Conservation (phyloP, 768 basidiomycete species). For the Pleurotus sapidus region DNA sequence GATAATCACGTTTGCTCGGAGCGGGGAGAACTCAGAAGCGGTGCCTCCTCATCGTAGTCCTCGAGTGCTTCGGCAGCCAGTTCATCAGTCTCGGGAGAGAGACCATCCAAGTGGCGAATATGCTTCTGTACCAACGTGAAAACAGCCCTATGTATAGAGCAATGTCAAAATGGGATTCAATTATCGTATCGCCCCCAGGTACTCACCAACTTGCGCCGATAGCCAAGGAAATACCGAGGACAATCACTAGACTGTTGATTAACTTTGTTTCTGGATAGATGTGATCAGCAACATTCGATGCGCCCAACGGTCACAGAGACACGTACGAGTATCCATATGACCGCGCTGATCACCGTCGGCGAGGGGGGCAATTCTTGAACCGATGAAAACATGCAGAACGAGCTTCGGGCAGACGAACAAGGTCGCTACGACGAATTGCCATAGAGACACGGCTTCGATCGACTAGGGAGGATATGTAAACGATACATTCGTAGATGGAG, state of each 20-base stretch:
- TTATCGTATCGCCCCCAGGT: not conserved
- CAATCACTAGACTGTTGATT: slow-evolving; percentile 58
- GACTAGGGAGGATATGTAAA: slow-evolving; percentile 36
- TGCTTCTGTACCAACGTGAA: slow-evolving; percentile 63
- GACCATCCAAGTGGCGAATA: slow-evolving; percentile 49
- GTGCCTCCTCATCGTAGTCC: slow-evolving; percentile 57
- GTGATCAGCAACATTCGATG: slow-evolving; percentile 9
- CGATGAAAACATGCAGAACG: slow-evolving; percentile 73
- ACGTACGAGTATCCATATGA: slow-evolving; percentile 73
- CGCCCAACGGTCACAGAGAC: slow-evolving; percentile 1
- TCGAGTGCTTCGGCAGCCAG: slow-evolving; percentile 59
- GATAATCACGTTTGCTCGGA: not conserved
- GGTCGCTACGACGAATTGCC: slow-evolving; percentile 78
- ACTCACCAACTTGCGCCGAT: slow-evolving; percentile 66
- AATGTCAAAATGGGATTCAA: not conserved
- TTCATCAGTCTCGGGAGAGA: slow-evolving; percentile 47
- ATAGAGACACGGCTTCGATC: slow-evolving; percentile 68
- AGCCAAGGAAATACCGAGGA: slow-evolving; percentile 56
- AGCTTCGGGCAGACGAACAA: slow-evolving; percentile 69
- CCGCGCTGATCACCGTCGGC: slow-evolving; percentile 74
- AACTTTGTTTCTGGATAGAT: slow-evolving; percentile 53
- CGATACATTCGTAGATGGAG: not conserved
- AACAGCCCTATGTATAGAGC: slow-evolving; percentile 47
- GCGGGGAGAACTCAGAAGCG: slow-evolving; percentile 37
- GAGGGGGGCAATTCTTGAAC: slow-evolving; percentile 67